Conservation (phyloP, 768 basidiomycete species). For the Boletus reticuloceps region DNA sequence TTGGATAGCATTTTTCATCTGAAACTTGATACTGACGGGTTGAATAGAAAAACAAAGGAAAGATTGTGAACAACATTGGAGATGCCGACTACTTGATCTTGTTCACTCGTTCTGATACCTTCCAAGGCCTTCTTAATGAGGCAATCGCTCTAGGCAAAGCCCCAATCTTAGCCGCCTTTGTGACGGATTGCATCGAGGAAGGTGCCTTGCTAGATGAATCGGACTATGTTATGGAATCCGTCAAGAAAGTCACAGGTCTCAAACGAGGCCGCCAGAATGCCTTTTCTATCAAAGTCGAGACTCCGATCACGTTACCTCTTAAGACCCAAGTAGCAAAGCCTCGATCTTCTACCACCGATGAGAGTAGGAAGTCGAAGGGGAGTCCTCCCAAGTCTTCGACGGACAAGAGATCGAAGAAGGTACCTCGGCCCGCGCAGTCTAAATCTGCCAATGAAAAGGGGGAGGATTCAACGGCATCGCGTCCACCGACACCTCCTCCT, state of each 20-base stretch:
- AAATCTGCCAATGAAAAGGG: not conserved
- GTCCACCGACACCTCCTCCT: constrained; percentile 49
- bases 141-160: constrained; percentile 36
- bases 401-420: constrained; percentile 9
- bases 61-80: constrained; percentile 49
- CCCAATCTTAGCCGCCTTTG: constrained; percentile 52
- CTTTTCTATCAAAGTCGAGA: constrained; percentile 13
- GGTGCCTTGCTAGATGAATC: constrained; percentile 42
- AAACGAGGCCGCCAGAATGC: constrained; percentile 24
- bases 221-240: constrained; percentile 42
- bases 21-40: not conserved
- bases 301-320: not conserved
- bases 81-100: constrained; percentile 64
- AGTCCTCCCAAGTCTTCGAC: constrained; percentile 6
- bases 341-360: constrained; percentile 2
- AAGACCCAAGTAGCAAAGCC: constrained; percentile 3
- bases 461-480: constrained; percentile 4
- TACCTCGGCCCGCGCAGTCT: not conserved
- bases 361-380: constrained; percentile 1
- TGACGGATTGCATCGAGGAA: constrained; percentile 49
- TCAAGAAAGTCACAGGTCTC: constrained; percentile 19
- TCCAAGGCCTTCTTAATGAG: constrained; percentile 44
- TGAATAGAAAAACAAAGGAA: constrained; percentile 63
- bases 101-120: constrained; percentile 48
- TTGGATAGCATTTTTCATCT: not conserved